Base-by-base conservation (phyloP, 139 green algal genomes). In the Chlorokybus atmophyticus region DNA sequence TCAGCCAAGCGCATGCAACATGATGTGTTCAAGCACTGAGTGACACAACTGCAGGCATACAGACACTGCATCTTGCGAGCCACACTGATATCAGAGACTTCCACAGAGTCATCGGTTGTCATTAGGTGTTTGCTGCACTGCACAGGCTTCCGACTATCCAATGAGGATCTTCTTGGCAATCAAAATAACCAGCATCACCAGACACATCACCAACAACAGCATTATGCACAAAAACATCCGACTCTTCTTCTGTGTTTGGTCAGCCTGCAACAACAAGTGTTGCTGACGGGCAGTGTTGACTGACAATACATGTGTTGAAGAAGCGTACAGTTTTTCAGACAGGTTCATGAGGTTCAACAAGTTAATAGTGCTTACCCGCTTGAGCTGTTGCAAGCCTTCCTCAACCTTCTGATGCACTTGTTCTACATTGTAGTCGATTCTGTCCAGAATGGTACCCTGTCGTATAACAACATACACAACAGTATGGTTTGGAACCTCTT, bases 371-470 rank as follows among this genome's bases (percentile, higher is more conserved):
- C 14, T 44, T 44, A 66, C 59, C 49, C 79, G 77, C 14, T 81
- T 53, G 19, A 98, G 63, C 75, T 97, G 60, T 64, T 81, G 75
- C 39, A 95, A 75, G 4, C 90, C 90, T 47, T 89, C 73, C n/a
- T 93, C 84, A 32, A 96, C 75, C 40, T 70, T 79, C 25, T 30
- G 25, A 1, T 39, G 48, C 4, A 76, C 74, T 58, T 85, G 62
- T 53, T 93, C 76, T 61, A 93, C 82, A 71, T 93, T 93, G 67
- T 93, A 93, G 52, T 93, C 85, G 57, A 93, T 93, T 25, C 90
- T 71, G 66, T 98, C 90, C 52, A 98, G 68, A 32, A 98, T 82
- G 23, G 84, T 95, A 49, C 90, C 90, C 74, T 98, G 90, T 39
- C n/a, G n/a, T n/a, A n/a, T n/a, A n/a, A n/a, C n/a, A n/a, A n/a